Base-by-base conservation (phyloP, 2,329 filamentous ascomycete genomes). In the Ceratocystis lukuohia region DNA sequence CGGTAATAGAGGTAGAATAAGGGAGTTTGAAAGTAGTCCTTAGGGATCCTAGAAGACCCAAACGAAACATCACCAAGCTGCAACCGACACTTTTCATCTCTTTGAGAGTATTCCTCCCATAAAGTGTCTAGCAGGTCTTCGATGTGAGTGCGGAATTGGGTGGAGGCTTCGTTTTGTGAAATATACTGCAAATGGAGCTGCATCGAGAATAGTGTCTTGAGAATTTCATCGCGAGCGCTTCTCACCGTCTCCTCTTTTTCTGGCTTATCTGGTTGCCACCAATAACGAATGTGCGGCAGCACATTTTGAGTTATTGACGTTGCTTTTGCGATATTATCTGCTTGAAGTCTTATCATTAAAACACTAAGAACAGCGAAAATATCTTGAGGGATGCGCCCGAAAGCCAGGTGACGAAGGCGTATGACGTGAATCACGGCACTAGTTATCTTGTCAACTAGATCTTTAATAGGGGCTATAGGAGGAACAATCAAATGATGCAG, bases 11-110 rank as follows among this genome's bases (percentile, higher is more conserved):
- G 75, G 48, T 79, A 77, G 70, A 86, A 86, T 0, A 79, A 66
- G n/a, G 76, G 72, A 12, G 82, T 75, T 15, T 75, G 75, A 65
- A 82, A 82, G 70, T 75, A 78, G 71, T 78, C 75, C 65, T 71
- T 67, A 69, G 79, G 72, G 72, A 77, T 71, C 72, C 73, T 70
- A 71, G 80, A 73, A 70, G 78, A 70, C 59, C 80, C 72, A 69
- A 89, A 88, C 0, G 80, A 77, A 30, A 96, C 73, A 71, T 96
- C 89, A 68, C 89, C 85, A n/a, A 95, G 76, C 69, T 91, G 88
- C 10, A 97, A 79, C 46, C 87, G 83, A 61, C 89, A 86, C 67
- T 84, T 84, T 61, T 88, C 85, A 45, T 84, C 80, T 68, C 91
- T 82, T 69, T 80, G 86, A 3, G 84, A 80, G 74, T 97, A 97